phyloP scores from a whole-genome alignment of 1,284 basidiomycete species.

The Cryptococcus sp. region DNA sequence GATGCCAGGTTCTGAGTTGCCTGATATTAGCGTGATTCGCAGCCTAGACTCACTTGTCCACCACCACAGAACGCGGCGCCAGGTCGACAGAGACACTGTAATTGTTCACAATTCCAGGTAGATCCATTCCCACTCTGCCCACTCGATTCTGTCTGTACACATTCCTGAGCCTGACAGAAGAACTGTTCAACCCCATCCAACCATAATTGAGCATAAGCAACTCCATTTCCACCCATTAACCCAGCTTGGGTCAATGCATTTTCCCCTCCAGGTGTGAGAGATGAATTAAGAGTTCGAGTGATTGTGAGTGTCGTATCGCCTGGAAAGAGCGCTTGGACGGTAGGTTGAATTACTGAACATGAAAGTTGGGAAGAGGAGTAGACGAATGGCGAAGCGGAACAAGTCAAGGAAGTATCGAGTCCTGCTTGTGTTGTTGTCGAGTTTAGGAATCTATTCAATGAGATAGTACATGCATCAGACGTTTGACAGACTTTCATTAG shows the following conservation, averaged over 20 bases:
- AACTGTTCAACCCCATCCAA: constrained; percentile 77
- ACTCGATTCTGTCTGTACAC: constrained; percentile 56
- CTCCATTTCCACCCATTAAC: constrained; percentile 54
- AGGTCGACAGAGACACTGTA: constrained; percentile 67
- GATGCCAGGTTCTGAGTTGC: constrained; percentile 52
- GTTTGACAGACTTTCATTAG: constrained; percentile 26
- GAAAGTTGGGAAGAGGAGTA: constrained; percentile 34
- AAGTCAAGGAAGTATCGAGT: constrained; percentile 25
- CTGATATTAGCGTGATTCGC: constrained; percentile 1
- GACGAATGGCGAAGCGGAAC: constrained; percentile 25
- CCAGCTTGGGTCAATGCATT: constrained; percentile 11
- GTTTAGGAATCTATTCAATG: constrained; percentile 50
- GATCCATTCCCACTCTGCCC: constrained; percentile 35
- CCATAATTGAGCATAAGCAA: constrained; percentile 68
- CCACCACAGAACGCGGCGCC: constrained; percentile 71
- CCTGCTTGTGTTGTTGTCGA: constrained; percentile 18
- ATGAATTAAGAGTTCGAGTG: constrained; percentile 64
- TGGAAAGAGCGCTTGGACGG: constrained; percentile 68
- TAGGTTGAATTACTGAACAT: constrained; percentile 61
- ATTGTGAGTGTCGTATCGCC: constrained; percentile 65
- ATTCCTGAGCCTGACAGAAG: constrained; percentile 67
- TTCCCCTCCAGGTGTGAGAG: constrained; percentile 57
- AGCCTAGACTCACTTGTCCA: constrained; percentile 14
- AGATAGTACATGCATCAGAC: constrained; percentile 17
- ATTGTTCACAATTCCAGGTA: constrained; percentile 63